Evolutionary conservation across 345 rosid genomes (phyloP).

Genomic region (Cochlearia excelsa): DNA sequence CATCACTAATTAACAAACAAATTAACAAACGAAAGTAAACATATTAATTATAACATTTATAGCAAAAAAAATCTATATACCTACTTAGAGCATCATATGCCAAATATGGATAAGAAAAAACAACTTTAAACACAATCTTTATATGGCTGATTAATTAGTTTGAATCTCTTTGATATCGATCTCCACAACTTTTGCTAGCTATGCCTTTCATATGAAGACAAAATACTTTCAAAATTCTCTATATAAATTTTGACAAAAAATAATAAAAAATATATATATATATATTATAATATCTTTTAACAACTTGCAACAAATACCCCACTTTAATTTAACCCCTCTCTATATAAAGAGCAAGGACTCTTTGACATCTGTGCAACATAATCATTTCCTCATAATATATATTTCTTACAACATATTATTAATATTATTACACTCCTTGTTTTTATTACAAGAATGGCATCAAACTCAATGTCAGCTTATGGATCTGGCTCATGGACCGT

Average conservation of each 20-base stretch:
- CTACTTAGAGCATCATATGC: constrained; percentile 32
- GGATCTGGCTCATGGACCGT: constrained; percentile 72
- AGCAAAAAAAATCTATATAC: constrained; percentile 20
- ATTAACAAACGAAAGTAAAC: constrained; percentile 30
- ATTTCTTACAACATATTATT: too few species aligned
- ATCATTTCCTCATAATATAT: constrained; percentile 26
- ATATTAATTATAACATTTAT: constrained; percentile 29
- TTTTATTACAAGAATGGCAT: constrained; percentile 40
- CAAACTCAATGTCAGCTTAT: constrained; percentile 72
- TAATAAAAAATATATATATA: too few species aligned
- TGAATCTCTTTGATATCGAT: constrained; percentile 46
- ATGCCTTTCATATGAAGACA: constrained; percentile 41
- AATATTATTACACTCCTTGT: too few species aligned
- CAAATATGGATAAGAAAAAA: constrained; percentile 25
- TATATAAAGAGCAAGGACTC: constrained; percentile 61
- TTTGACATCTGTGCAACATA: constrained; percentile 49
- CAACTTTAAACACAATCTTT: constrained; percentile 14
- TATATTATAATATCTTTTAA: constrained; percentile 25
- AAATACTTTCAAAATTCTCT: constrained; percentile 50
- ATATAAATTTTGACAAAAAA: constrained; percentile 30
- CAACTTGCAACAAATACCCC: constrained; percentile 46
- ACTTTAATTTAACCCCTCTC: constrained; percentile 21
- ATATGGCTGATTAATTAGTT: constrained; percentile 31
- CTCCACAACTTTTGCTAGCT: constrained; percentile 29
- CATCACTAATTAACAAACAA: constrained; percentile 30